Conservation (phyloP, 495 filamentous ascomycete species). For the Podospora comata region DNA sequence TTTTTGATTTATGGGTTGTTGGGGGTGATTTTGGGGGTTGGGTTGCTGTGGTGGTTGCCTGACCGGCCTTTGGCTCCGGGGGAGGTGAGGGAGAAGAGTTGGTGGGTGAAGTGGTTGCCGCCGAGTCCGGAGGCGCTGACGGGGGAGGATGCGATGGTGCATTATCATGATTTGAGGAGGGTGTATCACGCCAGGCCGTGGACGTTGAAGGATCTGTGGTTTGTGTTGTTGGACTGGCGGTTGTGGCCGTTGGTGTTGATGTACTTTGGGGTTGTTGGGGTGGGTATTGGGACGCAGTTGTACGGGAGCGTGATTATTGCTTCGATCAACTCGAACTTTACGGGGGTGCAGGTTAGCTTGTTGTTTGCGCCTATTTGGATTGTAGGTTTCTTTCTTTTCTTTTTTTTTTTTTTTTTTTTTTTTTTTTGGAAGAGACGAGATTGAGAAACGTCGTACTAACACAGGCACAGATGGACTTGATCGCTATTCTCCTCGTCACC, state of each 20-base stretch:
- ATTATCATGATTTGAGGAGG: conserved; percentile 79
- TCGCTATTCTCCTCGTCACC: conserved; percentile 80
- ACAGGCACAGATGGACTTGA: conserved; percentile 66
- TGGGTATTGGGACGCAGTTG: conserved; percentile 82
- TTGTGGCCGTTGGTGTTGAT: conserved; percentile 81
- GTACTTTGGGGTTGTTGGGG: conserved; percentile 94
- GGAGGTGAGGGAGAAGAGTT: conserved; percentile 40
- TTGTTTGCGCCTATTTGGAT: conserved; percentile 91
- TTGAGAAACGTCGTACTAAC: not conserved
- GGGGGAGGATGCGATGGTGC: conserved; percentile 73
- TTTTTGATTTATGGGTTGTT: conserved; percentile 83
- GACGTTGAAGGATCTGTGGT: conserved; percentile 62
- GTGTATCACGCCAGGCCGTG: conserved; percentile 72
- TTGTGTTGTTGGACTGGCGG: conserved; percentile 77
- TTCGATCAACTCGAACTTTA: conserved; percentile 68
- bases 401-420: not conserved
- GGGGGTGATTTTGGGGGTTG: conserved; percentile 64
- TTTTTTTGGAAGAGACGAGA: not conserved
- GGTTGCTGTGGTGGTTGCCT: conserved; percentile 83
- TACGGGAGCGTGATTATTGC: conserved; percentile 85
- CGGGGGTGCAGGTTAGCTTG: conserved; percentile 71
- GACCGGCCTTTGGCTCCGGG: conserved; percentile 75
- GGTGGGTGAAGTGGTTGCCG: conserved; percentile 59
- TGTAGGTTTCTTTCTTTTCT: conserved; percentile 44
- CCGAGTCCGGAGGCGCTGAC: conserved; percentile 64